Percentiles rank a stretch among this genome's conserved stretches.
These are phyloP conservation scores for Fusarium solani-melongenae DNA, from an alignment of 2,329 filamentous ascomycete genomes.

Conservation along the genomic window DNA sequence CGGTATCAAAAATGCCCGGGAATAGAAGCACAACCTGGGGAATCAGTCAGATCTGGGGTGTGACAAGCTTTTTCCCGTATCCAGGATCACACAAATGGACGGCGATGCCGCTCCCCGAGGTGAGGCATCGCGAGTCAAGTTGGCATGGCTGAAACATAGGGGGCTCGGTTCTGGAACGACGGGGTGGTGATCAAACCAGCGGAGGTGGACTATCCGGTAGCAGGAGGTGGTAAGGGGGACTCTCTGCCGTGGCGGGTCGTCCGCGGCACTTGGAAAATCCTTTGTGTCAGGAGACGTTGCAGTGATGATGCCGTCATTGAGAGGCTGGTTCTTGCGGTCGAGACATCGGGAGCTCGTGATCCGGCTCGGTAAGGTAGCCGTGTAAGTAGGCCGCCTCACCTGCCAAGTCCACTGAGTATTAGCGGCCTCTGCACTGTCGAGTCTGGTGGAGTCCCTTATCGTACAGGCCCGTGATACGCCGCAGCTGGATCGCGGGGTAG, in stretches of 20 bases:
- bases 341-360: neutral
- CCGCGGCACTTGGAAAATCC: neutral
- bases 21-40: conserved; percentile 4
- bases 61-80: neutral
- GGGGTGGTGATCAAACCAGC: conserved; percentile 33
- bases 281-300: neutral
- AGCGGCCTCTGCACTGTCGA: neutral
- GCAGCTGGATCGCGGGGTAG: conserved; percentile 1
- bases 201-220: conserved; percentile 29
- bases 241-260: conserved; percentile 23
- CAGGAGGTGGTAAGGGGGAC: conserved; percentile 17
- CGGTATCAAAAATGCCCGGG: neutral
- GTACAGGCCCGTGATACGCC: neutral
- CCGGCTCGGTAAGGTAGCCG: neutral
- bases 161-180: conserved; percentile 8
- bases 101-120: neutral
- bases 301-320: neutral
- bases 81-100: neutral
- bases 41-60: neutral
- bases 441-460: neutral
- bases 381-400: neutral
- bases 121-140: conserved; percentile 7
- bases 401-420: neutral
- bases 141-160: conserved; percentile 25
- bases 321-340: neutral